Evolutionary conservation across 225 moss, liverwort and hornwort species (phyloP), one percentile per base, ranked within the genome.

Genomic region (Polytrichum commune): DNA sequence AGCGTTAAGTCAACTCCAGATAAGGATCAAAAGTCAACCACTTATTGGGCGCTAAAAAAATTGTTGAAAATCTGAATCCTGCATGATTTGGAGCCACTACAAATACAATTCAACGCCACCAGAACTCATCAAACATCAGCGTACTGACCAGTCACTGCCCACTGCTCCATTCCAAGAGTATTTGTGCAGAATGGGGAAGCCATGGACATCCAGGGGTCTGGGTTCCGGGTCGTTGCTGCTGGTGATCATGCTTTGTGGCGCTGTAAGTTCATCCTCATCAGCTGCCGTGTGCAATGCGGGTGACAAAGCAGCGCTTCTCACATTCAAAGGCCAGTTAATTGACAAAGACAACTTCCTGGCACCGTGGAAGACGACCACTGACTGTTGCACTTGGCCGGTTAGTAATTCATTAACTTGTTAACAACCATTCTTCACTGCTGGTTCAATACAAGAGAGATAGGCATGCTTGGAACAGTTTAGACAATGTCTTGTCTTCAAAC

Each of bases 331-430:
- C 30, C 55, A 82, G 64, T 32, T 82, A 26, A 55, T 78, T 19
- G 78, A 82, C 82, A 61, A 1, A 4, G 53, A 29, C 64, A 75
- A 74, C 62, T 46, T 54, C 35, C 69, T 82, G 6, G 75, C 62
- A 72, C 55, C 74, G 0, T 82, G 78, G 82, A 74, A 72, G 67
- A 22, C 68, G 1, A 64, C 60, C 29, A 78, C 75, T 1, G 29
- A 78, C 58, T 82, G 75, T 53, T 82, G 82, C 69, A 77, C 68
- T 55, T 78, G 82, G 75, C 74, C 67, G 75, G 74, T 74, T 54
- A 70, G 25, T 57, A 57, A 57, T 57, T 29, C 29, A 29, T 29
- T 6, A 29, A 29, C 5, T 56, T 57, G 19, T 57, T 19, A 57
- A 57, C 18, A 5, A 57, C 26, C 19, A 57, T 57, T 57, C 19